Percentiles rank a stretch among this genome's conserved stretches.
phyloP scores from a whole-genome alignment of 2,329 filamentous ascomycete genomes.

The Aspergillus felis region DNA sequence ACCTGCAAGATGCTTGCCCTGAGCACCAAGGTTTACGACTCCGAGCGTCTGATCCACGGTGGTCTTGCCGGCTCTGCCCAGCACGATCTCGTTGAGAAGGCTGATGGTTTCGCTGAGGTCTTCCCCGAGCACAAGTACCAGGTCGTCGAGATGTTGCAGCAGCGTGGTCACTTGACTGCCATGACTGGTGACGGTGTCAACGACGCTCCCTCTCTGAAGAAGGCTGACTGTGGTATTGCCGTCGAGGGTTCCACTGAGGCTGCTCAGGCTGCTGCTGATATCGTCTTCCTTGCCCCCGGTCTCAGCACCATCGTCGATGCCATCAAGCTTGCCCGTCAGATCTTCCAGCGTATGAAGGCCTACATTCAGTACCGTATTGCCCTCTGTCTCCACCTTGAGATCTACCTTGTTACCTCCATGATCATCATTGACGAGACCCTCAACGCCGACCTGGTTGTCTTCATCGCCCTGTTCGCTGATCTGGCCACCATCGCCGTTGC shows the following conservation, averaged over 20 bases:
- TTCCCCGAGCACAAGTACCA: slow-evolving; percentile 75
- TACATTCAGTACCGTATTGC: slow-evolving; percentile 76
- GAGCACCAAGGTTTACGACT: slow-evolving; percentile 78
- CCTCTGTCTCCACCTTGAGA: slow-evolving; percentile 68
- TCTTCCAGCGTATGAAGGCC: slow-evolving; percentile 75
- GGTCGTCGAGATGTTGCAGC: slow-evolving; percentile 71
- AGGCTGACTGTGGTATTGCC: slow-evolving; percentile 70
- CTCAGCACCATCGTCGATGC: slow-evolving; percentile 67
- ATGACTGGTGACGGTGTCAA: slow-evolving; percentile 77
- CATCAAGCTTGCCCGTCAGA: slow-evolving; percentile 70
- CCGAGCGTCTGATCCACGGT: slow-evolving; percentile 71
- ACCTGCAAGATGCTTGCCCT: slow-evolving; percentile 79
- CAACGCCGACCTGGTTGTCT: slow-evolving; percentile 68
- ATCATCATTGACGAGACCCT: slow-evolving; percentile 77
- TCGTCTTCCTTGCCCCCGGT: slow-evolving; percentile 70
- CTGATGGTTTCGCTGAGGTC: slow-evolving; percentile 69
- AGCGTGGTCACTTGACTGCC: slow-evolving; percentile 67
- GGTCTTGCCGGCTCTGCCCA: slow-evolving; percentile 69
- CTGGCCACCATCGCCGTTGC: slow-evolving; percentile 74
- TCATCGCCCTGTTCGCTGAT: slow-evolving; percentile 75
- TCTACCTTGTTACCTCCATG: slow-evolving; percentile 74
- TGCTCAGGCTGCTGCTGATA: slow-evolving; percentile 68
- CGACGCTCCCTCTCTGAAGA: slow-evolving; percentile 69
- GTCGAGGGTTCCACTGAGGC: slow-evolving; percentile 70
- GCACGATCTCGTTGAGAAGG: slow-evolving; percentile 72